Percentiles rank a stretch among this genome's conserved stretches.
Evolutionary conservation across 495 filamentous ascomycete species (phyloP).

Genomic region (Xylaria nigripes): DNA sequence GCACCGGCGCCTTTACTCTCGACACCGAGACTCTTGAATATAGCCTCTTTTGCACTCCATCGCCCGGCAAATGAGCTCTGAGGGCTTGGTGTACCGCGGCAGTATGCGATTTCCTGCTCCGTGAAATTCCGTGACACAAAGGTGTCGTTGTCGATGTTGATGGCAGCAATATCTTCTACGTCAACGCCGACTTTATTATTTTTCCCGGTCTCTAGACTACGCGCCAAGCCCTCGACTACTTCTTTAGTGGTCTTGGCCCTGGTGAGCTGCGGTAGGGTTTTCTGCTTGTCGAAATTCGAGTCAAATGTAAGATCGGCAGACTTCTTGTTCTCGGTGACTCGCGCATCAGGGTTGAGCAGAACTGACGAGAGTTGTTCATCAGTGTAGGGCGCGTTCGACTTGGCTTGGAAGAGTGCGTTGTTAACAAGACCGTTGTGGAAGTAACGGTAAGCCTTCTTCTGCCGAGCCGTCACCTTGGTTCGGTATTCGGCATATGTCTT

Average conservation of each 20-base stretch:
- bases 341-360: slow-evolving; percentile 91
- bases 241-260: slow-evolving; percentile 58
- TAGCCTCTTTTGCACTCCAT: slow-evolving; percentile 96
- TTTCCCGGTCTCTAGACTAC: slow-evolving; percentile 51
- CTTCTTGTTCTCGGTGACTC: slow-evolving; percentile 78
- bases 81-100: slow-evolving; percentile 61
- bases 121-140: slow-evolving; percentile 97
- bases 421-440: slow-evolving; percentile 96
- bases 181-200: slow-evolving; percentile 89
- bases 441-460: slow-evolving; percentile 97
- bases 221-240: slow-evolving; percentile 71
- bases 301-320: slow-evolving; percentile 68
- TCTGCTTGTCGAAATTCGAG: slow-evolving; percentile 48
- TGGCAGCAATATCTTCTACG: slow-evolving; percentile 71
- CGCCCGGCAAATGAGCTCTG: slow-evolving; percentile 84
- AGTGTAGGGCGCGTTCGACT: slow-evolving; percentile 80
- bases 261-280: slow-evolving; percentile 27
- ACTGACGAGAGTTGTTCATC: slow-evolving; percentile 77
- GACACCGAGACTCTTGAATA: slow-evolving; percentile 97
- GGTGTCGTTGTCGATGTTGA: slow-evolving; percentile 87
- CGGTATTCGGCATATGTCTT: slow-evolving; percentile 75
- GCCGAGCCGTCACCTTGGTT: slow-evolving; percentile 77
- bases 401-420: slow-evolving; percentile 94
- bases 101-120: slow-evolving; percentile 69
- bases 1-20: slow-evolving; percentile 79